phyloP scores from a whole-genome alignment of 257 asterid genomes.

The Euphrasia confusa region DNA sequence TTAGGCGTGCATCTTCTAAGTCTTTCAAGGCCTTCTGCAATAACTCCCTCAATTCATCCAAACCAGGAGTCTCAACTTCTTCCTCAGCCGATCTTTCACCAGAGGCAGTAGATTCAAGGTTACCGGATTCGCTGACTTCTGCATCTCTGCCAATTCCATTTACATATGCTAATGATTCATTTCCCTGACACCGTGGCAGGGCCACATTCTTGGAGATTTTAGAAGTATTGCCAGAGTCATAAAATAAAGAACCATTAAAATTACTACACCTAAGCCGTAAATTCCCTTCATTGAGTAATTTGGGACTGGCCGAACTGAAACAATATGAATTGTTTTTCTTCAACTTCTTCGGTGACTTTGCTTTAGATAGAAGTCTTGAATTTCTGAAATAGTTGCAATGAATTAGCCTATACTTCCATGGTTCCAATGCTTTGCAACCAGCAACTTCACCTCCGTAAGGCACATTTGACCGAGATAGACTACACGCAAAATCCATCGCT shows the following conservation, averaged over 20 bases:
- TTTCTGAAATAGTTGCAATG: constrained; percentile 28
- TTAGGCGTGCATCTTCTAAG: constrained; percentile 66
- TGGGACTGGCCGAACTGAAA: constrained; percentile 24
- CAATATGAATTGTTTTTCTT: constrained; percentile 26
- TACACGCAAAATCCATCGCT: constrained; percentile 43
- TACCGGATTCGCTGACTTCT: constrained; percentile 37
- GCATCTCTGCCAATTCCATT: constrained; percentile 56
- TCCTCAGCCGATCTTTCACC: constrained; percentile 36
- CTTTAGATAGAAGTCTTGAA: constrained; percentile 27
- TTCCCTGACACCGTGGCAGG: constrained; percentile 66
- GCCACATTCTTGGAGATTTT: constrained; percentile 33
- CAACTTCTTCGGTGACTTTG: constrained; percentile 30
- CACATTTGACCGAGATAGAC: constrained; percentile 42
- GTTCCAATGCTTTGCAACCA: constrained; percentile 29
- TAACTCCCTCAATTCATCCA: constrained; percentile 73
- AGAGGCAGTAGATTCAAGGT: constrained; percentile 35
- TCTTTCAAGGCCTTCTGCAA: constrained; percentile 75
- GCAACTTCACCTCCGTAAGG: constrained; percentile 33
- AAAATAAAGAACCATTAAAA: constrained; percentile 29
- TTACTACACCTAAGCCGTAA: constrained; percentile 27
- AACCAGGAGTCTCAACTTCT: constrained; percentile 43
- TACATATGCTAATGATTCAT: constrained; percentile 72
- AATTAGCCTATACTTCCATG: constrained; percentile 22
- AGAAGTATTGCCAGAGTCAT: constrained; percentile 26
- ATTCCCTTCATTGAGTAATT: constrained; percentile 28